Base-by-base conservation (phyloP, 805 yeast species). In the Yarrowia sp. region DNA sequence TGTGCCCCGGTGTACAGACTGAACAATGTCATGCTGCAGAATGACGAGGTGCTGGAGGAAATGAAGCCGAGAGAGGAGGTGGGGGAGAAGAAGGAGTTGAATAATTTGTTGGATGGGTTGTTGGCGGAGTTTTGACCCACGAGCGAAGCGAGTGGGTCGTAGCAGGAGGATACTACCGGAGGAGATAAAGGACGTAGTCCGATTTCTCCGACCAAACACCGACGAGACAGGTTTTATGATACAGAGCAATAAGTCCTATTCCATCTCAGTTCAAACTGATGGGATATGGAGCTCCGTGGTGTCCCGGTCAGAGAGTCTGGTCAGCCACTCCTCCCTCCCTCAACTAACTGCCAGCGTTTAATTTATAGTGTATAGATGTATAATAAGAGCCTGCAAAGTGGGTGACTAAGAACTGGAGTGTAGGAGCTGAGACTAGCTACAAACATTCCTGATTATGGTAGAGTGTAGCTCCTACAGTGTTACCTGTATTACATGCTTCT, bases 1-100 rank as follows among this genome's bases (percentile, higher is more conserved):
- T 66, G 70, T 24, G 79, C 78, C 14, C 81, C 81, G 4, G 46
- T 78, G 63, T 73, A 74, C 63, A 69, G 79, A 39, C 73, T 79
- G 33, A 71, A 71, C 49, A 73, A 78, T 46, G 75, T 75, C 39
- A 73, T 73, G 74, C 66, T 79, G 58, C 69, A 67, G 24, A 79
- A 79, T 66, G 81, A 79, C 55, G 79, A 76, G n/a, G 74, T 70
- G 39, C 70, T 40, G 60, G 67, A 63, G 56, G 56, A 39, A 36
- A 20, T 20, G 36, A 5, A 4, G 9, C 30, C 6, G 34, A 19
- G 17, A 33, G 33, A 34, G 36, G 43, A 60, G 34, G 40, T 24
- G 61, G 50, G 40, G 5, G 50, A 17, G 3, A 42, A 17, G 50
- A 30, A 19, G 39, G 64, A 58, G 64, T 19, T 58, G 40, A n/a